A percentile compares a stretch with the other conserved stretches of the same genome.
Conservation (phyloP, 352 stramenopile species). For the Globisporangium alternatum region DNA sequence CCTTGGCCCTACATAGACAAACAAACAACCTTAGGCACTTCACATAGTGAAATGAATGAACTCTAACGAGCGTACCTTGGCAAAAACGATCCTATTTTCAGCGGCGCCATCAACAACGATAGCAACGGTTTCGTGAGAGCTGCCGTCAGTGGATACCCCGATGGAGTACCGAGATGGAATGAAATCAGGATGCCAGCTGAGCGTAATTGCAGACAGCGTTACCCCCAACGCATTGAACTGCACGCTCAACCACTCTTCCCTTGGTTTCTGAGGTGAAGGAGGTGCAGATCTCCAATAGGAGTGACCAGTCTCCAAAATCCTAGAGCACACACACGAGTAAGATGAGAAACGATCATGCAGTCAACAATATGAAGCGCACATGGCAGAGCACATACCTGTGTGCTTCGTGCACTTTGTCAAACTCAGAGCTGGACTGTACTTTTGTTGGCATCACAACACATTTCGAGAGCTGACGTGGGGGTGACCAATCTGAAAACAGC, state of each 20-base stretch:
- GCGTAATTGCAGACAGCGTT: conserved; percentile 39
- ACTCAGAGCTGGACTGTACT: conserved; percentile 54
- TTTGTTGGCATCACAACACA: conserved; percentile 36
- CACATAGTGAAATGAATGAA: not conserved
- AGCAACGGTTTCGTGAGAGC: conserved; percentile 44
- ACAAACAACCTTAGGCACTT: not conserved
- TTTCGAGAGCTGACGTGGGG: conserved; percentile 50
- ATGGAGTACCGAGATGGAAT: conserved; percentile 41
- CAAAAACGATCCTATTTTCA: conserved; percentile 37
- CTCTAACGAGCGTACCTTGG: conserved; percentile 31
- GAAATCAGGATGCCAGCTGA: conserved; percentile 47
- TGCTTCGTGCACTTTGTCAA: conserved; percentile 53
- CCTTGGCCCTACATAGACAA: conserved; percentile 20
- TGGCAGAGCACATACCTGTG: conserved; percentile 20
- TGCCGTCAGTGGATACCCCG: conserved; percentile 41
- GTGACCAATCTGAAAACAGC: conserved; percentile 81
- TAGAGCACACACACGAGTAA: conserved; percentile 11
- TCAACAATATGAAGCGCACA: not conserved
- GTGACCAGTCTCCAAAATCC: conserved; percentile 33
- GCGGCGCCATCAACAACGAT: conserved; percentile 31
- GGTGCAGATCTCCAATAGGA: conserved; percentile 46
- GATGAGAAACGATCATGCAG: not conserved
- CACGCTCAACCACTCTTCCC: conserved; percentile 50
- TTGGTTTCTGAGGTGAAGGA: conserved; percentile 18
- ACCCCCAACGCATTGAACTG: conserved; percentile 41